Base-by-base conservation (phyloP, 306 rosid species). In the Luffa aegyptiaca region DNA sequence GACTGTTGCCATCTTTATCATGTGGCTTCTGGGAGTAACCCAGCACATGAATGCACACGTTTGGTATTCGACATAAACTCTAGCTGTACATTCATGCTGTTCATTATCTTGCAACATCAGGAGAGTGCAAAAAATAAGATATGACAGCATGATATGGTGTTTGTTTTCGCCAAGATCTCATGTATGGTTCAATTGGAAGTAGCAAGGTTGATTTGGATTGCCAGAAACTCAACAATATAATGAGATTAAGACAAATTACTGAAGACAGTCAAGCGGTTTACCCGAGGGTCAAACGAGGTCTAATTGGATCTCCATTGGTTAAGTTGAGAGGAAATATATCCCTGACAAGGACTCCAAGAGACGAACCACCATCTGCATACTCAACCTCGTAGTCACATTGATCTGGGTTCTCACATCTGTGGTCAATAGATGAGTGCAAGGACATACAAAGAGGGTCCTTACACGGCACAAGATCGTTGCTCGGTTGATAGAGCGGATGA, bases 351-450 rank as follows among this genome's bases (percentile, higher is more conserved):
- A 89, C 96, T 26, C 98, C 98, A 14, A 88, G 88, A 20, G 96
- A 86, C 66, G 96, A 90, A 83, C 91, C 92, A 10, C 96, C 94
- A 79, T 94, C 98, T 51, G 92, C 96, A 84, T 94, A 94, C 83
- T 84, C 82, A 84, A 94, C 84, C 81, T 89, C 93, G 52, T 94
- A 92, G 81, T 94, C 93, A 83, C 98, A 94, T 85, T 92, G 98
- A 80, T 82, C 86, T 31, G 92, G 94, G 57, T 80, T 66, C 35
- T 89, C 88, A 49, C 97, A 94, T 17, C 21, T 80, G 83, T 85
- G 86, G 62, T 87, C 79, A 31, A 83, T 85, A 3, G 81, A 83
- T 49, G 89, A 68, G 55, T 89, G 92, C 85, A 94, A 88, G 52
- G 97, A 86, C 64, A 77, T 82, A 80, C 97, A 94, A 0, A 92